Evolutionary conservation across 139 green algal genomes (phyloP), one percentile per base, ranked within the genome.

Genomic region (Coelastrella sp.): DNA sequence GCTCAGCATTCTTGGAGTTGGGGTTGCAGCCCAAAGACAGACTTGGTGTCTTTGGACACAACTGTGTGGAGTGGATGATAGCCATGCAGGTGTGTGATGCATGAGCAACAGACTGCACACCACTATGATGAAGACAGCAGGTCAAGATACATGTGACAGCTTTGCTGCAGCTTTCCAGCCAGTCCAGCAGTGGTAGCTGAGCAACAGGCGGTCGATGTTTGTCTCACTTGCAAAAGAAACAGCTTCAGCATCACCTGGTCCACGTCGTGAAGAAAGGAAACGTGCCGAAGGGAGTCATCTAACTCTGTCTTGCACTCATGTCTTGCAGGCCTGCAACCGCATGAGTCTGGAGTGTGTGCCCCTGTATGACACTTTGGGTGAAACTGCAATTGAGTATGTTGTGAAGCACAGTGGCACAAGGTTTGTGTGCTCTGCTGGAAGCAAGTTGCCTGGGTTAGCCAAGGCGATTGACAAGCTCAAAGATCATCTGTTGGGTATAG

Each of bases 361-460:
- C 3, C 87, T 98, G 72, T 98, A 98, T 71, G 95, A 98, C 84
- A 95, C 95, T 5, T 89, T 98, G 68, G 95, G 95, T 1, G 94
- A 96, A 67, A 90, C 94, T 27, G 95, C 95, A 4, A 88, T 98
- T 8, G 92, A 97, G 88, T 98, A 91, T 81, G 96, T 98, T 59
- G 60, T 98, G 23, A 91, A 87, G 17, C 95, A 98, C 85, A 13
- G 92, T 9, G 93, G 93, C 73, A 68, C 86, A 5, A 87, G 25
- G 27, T 74, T 90, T 41, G 84, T 93, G 15, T 92, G 93, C 53
- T 68, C 87, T 25, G 62, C 85, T 45, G 67, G 37, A 37, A 69
- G 79, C 37, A 96, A 96, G 88, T 69, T 96, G 21, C 32, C 32
- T 35, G 83, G 66, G 2, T 81, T 97, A 32, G 83, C 78, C 1